Percentiles rank a stretch among this genome's conserved stretches.
These are phyloP conservation scores for Solanum ossicruentum DNA, from an alignment of 257 asterid species.

Conservation along the genomic window DNA sequence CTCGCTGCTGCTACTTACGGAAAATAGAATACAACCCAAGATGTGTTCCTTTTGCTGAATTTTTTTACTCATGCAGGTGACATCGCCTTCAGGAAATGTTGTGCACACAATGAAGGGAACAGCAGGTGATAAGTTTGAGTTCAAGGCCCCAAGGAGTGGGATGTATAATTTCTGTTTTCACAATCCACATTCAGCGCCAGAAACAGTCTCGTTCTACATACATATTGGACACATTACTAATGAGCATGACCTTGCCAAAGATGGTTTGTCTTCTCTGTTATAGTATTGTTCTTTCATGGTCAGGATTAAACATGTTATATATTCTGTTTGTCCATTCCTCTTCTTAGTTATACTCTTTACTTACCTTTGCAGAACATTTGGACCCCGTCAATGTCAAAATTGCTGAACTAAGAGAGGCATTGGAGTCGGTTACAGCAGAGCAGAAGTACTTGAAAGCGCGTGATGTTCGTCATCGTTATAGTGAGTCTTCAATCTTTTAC, in stretches of 20 bases:
- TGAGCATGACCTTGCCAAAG: slow-evolving; percentile 67
- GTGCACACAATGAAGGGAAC: slow-evolving; percentile 52
- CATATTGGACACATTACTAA: slow-evolving; percentile 78
- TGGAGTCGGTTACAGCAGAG: slow-evolving; percentile 64
- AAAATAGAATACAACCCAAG: not conserved
- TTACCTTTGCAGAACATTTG: slow-evolving; percentile 36
- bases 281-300: not conserved
- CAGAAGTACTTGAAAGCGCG: slow-evolving; percentile 74
- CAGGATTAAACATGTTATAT: not conserved
- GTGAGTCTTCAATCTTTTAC: slow-evolving; percentile 29
- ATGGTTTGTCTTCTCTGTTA: slow-evolving; percentile 38
- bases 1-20: not conserved
- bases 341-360: not conserved
- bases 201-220: slow-evolving; percentile 73
- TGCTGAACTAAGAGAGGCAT: slow-evolving; percentile 77
- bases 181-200: slow-evolving; percentile 59
- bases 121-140: slow-evolving; percentile 66
- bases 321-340: not conserved
- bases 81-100: slow-evolving; percentile 40
- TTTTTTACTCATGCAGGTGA: slow-evolving; percentile 39
- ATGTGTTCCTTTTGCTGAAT: not conserved
- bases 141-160: slow-evolving; percentile 65
- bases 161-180: slow-evolving; percentile 91
- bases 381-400: slow-evolving; percentile 81
- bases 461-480: slow-evolving; percentile 62